Conservation (phyloP, 2,329 filamentous ascomycete species). For the Penicillium sp. region DNA sequence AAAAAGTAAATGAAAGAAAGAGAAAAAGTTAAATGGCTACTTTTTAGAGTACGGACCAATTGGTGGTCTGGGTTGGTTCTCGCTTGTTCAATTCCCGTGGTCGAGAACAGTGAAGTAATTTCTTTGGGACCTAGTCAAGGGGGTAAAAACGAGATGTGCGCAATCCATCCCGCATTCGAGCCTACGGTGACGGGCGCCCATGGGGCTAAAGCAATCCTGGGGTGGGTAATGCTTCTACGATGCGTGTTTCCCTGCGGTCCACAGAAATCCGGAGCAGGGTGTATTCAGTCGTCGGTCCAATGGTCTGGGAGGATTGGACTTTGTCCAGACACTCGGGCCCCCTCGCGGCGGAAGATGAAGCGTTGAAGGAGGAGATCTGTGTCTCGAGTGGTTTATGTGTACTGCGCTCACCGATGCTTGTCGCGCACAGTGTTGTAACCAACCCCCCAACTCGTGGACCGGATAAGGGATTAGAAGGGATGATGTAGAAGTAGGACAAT, state of each 20-base stretch:
- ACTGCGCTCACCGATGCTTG: neutral
- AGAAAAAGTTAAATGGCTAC: neutral
- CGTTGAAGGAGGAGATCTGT: neutral
- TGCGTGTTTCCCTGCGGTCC: neutral
- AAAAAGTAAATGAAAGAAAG: neutral
- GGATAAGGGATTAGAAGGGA: neutral
- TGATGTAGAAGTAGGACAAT: constrained; percentile 13
- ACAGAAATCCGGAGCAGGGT: neutral
- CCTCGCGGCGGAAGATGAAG: neutral
- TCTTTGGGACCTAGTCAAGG: neutral
- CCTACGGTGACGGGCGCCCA: neutral
- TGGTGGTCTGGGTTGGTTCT: neutral
- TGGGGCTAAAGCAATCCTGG: neutral
- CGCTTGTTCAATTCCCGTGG: neutral
- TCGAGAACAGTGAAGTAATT: neutral
- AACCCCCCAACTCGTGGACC: neutral
- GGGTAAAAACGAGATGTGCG: neutral
- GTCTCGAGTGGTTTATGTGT: neutral
- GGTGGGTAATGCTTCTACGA: neutral
- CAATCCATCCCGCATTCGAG: neutral
- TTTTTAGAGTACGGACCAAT: neutral
- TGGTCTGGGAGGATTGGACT: neutral
- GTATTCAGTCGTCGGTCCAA: neutral
- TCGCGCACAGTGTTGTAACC: neutral
- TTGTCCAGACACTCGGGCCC: neutral